Evolutionary conservation across 192 early-diverging fungal species (phyloP).

Genomic region (Coemansia brasiliensis): DNA sequence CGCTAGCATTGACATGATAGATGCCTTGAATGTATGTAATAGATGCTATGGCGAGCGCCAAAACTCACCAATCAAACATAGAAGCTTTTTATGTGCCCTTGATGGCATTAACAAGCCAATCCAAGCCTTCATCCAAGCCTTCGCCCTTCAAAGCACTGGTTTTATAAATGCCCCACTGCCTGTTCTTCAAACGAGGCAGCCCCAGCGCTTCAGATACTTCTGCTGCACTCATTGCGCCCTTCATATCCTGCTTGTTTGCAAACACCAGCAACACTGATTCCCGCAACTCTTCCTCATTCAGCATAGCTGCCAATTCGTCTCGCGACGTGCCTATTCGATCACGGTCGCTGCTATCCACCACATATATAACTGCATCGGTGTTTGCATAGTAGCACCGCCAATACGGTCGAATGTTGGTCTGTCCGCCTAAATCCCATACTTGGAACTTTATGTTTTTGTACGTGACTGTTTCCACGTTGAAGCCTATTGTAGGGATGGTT

Average conservation of each 20-base stretch:
- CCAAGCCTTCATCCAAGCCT: conserved; percentile 87
- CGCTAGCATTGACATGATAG: too few relatives aligned
- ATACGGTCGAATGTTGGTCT: conserved; percentile 88
- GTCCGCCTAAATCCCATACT: conserved; percentile 96
- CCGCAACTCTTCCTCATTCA: conserved; percentile 92
- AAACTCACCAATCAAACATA: too few relatives aligned
- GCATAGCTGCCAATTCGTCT: conserved; percentile 90
- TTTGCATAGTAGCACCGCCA: conserved; percentile 99
- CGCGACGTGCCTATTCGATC: conserved; percentile 85
- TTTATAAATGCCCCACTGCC: conserved; percentile 93
- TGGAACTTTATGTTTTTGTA: conserved; percentile 99
- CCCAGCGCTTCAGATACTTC: conserved; percentile 87
- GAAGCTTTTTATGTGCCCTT: conserved; percentile 20
- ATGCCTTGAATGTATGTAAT: too few relatives aligned
- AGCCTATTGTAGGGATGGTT: conserved; percentile 90
- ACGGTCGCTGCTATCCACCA: conserved; percentile 90
- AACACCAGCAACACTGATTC: conserved; percentile 88
- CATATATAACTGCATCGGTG: conserved; percentile 98
- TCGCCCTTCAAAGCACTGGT: conserved; percentile 94
- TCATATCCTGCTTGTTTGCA: conserved; percentile 99
- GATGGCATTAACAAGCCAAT: conserved; percentile 70
- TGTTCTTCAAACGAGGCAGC: conserved; percentile 78
- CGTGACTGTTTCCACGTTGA: conserved; percentile 89
- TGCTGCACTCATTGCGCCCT: conserved; percentile 84
- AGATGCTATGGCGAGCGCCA: too few relatives aligned